Base-by-base conservation (phyloP, 2,329 filamentous ascomycete genomes). In the Fusarium dlaminii region DNA sequence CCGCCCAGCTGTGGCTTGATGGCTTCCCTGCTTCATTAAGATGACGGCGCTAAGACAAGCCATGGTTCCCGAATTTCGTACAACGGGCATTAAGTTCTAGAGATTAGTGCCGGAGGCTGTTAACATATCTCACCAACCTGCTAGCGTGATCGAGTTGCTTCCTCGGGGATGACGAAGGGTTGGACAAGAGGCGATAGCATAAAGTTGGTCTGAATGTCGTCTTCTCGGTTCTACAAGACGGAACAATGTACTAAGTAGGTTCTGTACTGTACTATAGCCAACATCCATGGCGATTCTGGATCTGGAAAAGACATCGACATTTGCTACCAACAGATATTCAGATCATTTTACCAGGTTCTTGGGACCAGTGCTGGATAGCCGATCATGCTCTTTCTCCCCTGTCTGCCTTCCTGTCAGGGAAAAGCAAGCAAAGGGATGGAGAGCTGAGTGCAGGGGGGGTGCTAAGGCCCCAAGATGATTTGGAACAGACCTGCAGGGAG, bases 401-500 rank as follows among this genome's bases (percentile, higher is more conserved):
- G 37, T 60, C 24, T 68, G 63, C 56, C 51, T 74, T 74, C 59
- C 49, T 62, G 56, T 43, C 43, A 60, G 40, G 71, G 63, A 39
- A 29, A 74, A 59, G 59, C 32, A 51, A 66, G 32, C 56, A 37
- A 59, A 43, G 52, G 34, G 51, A 39, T 42, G 36, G 62, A 42
- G 45, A 74, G 72, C 72, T 74, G 72, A 72, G 46, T 45, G 56
- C 59, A 56, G 71, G 46, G 71, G 54, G 27, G 22, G 14, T 24
- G 46, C 48, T 51, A 15, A 34, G 48, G 17, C 32, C 48, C 48
- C 30, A 67, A 27, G n/a, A 51, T 40, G 45, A 45, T 39, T 40
- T 52, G 52, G 72, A 58, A 51, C 54, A 55, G 43, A 56, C 32
- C 62, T 73, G 71, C 70, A 74, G 63, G 72, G 72, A 75, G 72